Evolutionary conservation across 2,329 filamentous ascomycete genomes (phyloP), one percentile per base, ranked within the genome.

Genomic region (Sarocladiaceae sp.): DNA sequence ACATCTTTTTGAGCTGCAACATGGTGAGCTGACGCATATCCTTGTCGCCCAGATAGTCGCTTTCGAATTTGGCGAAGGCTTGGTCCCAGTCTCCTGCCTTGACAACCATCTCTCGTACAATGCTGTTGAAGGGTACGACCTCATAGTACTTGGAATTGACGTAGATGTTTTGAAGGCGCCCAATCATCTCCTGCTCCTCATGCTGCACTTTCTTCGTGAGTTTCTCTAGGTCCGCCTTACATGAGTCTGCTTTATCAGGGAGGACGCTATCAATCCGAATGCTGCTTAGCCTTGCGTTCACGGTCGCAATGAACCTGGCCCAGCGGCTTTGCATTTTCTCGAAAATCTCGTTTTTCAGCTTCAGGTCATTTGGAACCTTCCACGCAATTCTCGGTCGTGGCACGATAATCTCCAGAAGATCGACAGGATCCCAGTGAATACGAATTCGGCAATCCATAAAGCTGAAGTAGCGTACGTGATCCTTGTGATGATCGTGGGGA

Each of bases 131-230:
- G 0, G 95, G 94, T 48, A 97, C 92, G 52, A 97, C 86, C 68
- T 99, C 94, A 73, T 96, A 99, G 65, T 97, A 97, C 64, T 90
- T 92, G 2, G 92, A 96, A 57, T 86, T 86, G 72, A 94, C 91
- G 64, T 99, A 99, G 56, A 89, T 90, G 29, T 92, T 85, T 66
- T 97, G 91, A 10, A 99, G 76, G 56, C 90, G 88, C 50, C 81
- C 81, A 49, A 91, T 77, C 50, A 97, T 75, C 51, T 79, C 76
- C 4, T 80, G 73, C 60, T 96, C 87, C 56, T 99, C 93, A 33
- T 96, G 90, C 54, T 91, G 87, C 0, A 89, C 89, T 58, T 86
- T 89, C 62, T 86, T 88, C 31, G 79, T 82, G 48, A 99, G 73
- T 42, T 77, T 75, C 46, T 96, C 92, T 28, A 97, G 84, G 65